Percentiles rank a stretch among this genome's conserved stretches.
Evolutionary conservation across 73 alveolate genomes (phyloP).

Genomic region (Tetrahymena borealis): DNA sequence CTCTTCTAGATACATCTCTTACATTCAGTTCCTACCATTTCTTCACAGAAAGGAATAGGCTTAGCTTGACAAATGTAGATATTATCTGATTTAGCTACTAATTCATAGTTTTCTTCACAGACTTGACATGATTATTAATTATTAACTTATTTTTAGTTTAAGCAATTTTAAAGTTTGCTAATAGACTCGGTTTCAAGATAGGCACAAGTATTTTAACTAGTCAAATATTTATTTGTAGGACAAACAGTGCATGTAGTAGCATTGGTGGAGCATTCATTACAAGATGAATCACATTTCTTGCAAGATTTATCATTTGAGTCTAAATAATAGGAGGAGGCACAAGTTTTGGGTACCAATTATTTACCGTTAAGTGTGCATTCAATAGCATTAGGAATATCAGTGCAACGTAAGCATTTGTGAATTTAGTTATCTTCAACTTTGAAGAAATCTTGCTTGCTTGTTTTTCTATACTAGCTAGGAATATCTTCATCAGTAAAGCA

Average conservation of each 20-base stretch:
- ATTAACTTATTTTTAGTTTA: not conserved
- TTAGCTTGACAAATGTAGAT: not conserved
- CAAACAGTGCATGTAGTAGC: not conserved
- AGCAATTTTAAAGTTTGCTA: not conserved
- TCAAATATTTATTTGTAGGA: not conserved
- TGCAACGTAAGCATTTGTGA: not conserved
- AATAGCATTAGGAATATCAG: not conserved
- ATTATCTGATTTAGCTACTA: not conserved
- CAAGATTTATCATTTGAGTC: not conserved
- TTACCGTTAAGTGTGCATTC: not conserved
- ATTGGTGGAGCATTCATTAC: not conserved
- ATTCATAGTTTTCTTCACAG: not conserved
- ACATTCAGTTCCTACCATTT: not conserved
- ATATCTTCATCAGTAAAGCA: not conserved
- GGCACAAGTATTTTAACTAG: not conserved
- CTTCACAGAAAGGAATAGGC: not conserved
- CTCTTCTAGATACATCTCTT: not conserved
- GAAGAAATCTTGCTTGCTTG: not conserved
- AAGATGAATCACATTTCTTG: not conserved
- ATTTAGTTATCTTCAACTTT: not conserved
- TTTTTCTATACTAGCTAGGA: not conserved
- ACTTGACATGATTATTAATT: not conserved
- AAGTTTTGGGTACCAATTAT: not conserved
- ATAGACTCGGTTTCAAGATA: not conserved
- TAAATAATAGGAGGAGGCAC: not conserved